Evolutionary conservation across 2,329 filamentous ascomycete species (phyloP).

Genomic region (Cordyceps militaris): DNA sequence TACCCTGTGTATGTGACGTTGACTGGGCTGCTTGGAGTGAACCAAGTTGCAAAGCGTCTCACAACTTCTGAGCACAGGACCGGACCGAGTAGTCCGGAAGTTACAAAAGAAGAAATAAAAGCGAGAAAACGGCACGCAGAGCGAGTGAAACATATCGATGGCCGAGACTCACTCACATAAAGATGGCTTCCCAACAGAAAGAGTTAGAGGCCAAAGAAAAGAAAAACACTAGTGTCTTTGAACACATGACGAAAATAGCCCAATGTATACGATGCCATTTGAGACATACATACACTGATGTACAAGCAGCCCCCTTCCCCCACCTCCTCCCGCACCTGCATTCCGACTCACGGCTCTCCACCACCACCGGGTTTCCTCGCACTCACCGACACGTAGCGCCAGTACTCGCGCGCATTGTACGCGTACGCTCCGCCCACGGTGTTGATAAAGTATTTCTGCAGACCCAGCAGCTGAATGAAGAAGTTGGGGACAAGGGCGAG

Average conservation of each 20-base stretch:
- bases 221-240: neutral
- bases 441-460: conserved; percentile 42
- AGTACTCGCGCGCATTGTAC: neutral
- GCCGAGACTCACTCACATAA: no score
- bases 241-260: neutral
- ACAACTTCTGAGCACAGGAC: no score
- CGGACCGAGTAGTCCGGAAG: no score
- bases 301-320: neutral
- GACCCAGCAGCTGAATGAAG: conserved; percentile 34
- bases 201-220: neutral
- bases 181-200: no score
- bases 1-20: no score
- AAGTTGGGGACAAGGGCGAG: conserved; percentile 40
- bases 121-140: no score
- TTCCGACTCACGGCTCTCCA: neutral
- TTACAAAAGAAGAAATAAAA: no score
- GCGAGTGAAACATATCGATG: no score
- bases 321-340: neutral
- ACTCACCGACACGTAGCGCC: neutral
- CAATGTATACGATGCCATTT: neutral
- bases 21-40: no score
- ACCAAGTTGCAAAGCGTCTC: no score
- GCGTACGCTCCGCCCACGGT: neutral
- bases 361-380: neutral
- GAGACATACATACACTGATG: neutral